Evolutionary conservation across 1,284 basidiomycete genomes (phyloP), one percentile per base, ranked within the genome.

Genomic region (Gomphus sp.): DNA sequence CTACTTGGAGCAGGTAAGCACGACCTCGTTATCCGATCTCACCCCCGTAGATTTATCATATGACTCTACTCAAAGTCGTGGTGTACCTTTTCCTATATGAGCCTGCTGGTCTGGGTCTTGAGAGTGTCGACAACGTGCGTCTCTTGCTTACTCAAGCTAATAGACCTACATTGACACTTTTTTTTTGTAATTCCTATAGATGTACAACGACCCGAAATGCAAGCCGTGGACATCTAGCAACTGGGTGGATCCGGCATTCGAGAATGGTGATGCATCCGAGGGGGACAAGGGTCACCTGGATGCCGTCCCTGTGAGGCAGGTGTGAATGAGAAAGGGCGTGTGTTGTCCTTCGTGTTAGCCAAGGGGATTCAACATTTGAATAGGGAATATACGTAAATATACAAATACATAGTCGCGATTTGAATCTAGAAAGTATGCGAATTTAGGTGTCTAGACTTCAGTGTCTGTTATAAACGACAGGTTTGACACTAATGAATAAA

Each of bases 11-110:
- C 64, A 2, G 39, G 59, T 60, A 33, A 31, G 53, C 22, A 9
- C 16, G 6, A 37, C 34, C 25, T 7, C 10, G 39, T 31, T 28
- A 4, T 36, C 45, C 48, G 36, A 6, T 33, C 16, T 3, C 10
- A 8, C 44, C 2, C 74, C 18, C 78, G 82, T 68, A 86, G 86
- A 66, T 70, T 86, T 2, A 66, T 76, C 11, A 85, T 37, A 2
- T 2, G 8, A 37, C 36, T 37, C 81, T 16, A 8, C 44, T 3
- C 54, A 82, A 83, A 7, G 64, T 83, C 51, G 74, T 90, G 62
- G 88, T 89, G 6, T 89, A 76, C 69, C 76, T 89, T 67, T 90
- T 89, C 80, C 76, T 91, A 3, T 91, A 90, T 74, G 89, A 91
- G 67, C 83, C 83, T 12, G 79, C 81, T 7, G 79, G 84, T 64